Evolutionary conservation across 192 early-diverging fungal genomes (phyloP).

Genomic region (Dissophora ornata): DNA sequence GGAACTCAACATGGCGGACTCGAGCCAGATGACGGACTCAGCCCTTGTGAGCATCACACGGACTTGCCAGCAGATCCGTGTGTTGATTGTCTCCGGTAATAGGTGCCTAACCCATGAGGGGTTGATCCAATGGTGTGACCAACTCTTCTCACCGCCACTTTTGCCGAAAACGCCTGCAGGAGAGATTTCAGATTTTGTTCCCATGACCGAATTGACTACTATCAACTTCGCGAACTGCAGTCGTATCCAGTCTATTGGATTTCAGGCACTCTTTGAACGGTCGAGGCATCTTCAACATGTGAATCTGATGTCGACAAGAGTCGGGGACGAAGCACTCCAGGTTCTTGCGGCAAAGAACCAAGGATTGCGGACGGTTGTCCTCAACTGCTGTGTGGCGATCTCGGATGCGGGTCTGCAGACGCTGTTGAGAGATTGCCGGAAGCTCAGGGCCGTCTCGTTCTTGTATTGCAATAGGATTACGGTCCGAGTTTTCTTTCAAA

Average conservation of each 20-base stretch:
- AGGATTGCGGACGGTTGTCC: background rate
- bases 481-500: constrained; percentile 26
- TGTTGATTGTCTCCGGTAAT: constrained; percentile 25
- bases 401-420: constrained; percentile 9
- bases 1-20: constrained; percentile 27
- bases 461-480: constrained; percentile 29
- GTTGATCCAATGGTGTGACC: constrained; percentile 28
- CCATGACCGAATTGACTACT: constrained; percentile 20
- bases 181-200: no score
- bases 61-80: constrained; percentile 19
- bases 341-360: constrained; percentile 11
- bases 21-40: constrained; percentile 13
- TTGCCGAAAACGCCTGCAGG: background rate
- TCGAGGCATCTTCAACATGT: constrained; percentile 8
- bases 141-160: background rate
- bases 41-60: constrained; percentile 24
- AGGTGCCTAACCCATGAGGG: constrained; percentile 20
- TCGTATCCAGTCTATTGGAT: constrained; percentile 20
- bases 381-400: constrained; percentile 29
- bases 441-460: constrained; percentile 20
- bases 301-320: constrained; percentile 21
- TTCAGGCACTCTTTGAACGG: constrained; percentile 19
- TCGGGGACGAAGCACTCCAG: constrained; percentile 21
- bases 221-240: constrained; percentile 38
- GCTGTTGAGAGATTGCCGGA: background rate